Percentiles rank a stretch among this genome's conserved stretches.
phyloP scores from a whole-genome alignment of 2,329 filamentous ascomycete genomes.

The Microdochium trichocladiopsis region DNA sequence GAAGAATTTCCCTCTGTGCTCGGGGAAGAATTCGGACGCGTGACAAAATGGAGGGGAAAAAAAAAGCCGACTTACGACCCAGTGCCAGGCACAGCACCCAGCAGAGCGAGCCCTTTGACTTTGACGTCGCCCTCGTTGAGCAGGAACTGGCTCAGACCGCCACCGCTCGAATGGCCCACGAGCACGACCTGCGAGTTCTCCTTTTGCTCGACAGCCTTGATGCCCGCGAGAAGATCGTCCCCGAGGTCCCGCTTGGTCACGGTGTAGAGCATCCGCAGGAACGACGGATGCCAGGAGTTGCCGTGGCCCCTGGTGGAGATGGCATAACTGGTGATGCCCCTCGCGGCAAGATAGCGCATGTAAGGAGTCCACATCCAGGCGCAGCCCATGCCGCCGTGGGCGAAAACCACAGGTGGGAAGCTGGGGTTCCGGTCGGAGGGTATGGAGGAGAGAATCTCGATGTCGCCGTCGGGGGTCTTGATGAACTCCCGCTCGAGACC shows the following conservation, averaged over 20 bases:
- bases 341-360: conserved; percentile 36
- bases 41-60: too few relatives aligned
- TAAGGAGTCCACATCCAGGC: conserved; percentile 46
- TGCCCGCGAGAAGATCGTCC: conserved; percentile 34
- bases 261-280: conserved; percentile 37
- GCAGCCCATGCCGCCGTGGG: conserved; percentile 46
- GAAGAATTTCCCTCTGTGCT: too few relatives aligned
- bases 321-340: conserved; percentile 42
- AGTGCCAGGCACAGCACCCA: conserved; percentile 39
- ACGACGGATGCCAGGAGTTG: conserved; percentile 41
- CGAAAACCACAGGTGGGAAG: conserved; percentile 36
- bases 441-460: conserved; percentile 41
- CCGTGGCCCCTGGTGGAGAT: conserved; percentile 46
- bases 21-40: too few relatives aligned
- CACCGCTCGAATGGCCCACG: conserved; percentile 44
- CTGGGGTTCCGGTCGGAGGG: conserved; percentile 13
- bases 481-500: conserved; percentile 36
- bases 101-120: conserved; percentile 36
- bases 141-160: conserved; percentile 40
- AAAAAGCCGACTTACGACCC: conserved; percentile 30
- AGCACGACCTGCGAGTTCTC: conserved; percentile 29
- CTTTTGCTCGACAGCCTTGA: conserved; percentile 27
- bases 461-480: conserved; percentile 31
- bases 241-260: conserved; percentile 33
- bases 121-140: conserved; percentile 30